phyloP scores from a whole-genome alignment of 495 filamentous ascomycete species.

The Venustampulla echinocandica region DNA sequence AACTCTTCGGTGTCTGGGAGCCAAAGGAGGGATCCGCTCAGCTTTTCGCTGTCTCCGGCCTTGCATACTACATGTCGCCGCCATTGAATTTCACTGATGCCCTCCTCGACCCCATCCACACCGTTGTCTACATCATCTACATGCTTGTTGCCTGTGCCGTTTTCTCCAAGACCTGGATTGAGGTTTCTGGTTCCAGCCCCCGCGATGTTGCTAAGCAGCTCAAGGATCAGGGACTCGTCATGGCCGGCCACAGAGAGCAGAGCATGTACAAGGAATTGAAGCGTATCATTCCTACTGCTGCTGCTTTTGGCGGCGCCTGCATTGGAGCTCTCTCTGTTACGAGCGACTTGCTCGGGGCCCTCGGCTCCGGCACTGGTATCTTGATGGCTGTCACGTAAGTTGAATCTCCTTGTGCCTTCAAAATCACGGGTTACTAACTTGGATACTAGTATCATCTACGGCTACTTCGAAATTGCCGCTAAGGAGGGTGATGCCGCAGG shows the following conservation, averaged over 20 bases:
- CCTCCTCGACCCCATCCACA: constrained; percentile 92
- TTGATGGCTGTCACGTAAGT: constrained; percentile 97
- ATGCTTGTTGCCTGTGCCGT: constrained; percentile 96
- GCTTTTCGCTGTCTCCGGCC: constrained; percentile 82
- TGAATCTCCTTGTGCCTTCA: constrained; percentile 3
- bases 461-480: constrained; percentile 98
- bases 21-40: constrained; percentile 91
- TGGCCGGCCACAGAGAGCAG: constrained; percentile 99
- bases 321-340: constrained; percentile 95
- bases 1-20: constrained; percentile 97
- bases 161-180: constrained; percentile 99
- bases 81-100: constrained; percentile 96
- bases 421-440: constrained; percentile 22
- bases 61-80: constrained; percentile 99
- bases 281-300: constrained; percentile 95
- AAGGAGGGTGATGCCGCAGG: constrained; percentile 93
- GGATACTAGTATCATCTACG: constrained; percentile 78
- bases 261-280: constrained; percentile 99
- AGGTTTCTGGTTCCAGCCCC: constrained; percentile 94
- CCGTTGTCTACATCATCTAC: constrained; percentile 88
- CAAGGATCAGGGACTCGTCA: constrained; percentile 98
- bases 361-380: constrained; percentile 96
- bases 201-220: constrained; percentile 99
- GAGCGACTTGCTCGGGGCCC: constrained; percentile 90
- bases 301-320: constrained; percentile 97